phyloP scores from a whole-genome alignment of 306 rosid species.

The Abrus precatorius region DNA sequence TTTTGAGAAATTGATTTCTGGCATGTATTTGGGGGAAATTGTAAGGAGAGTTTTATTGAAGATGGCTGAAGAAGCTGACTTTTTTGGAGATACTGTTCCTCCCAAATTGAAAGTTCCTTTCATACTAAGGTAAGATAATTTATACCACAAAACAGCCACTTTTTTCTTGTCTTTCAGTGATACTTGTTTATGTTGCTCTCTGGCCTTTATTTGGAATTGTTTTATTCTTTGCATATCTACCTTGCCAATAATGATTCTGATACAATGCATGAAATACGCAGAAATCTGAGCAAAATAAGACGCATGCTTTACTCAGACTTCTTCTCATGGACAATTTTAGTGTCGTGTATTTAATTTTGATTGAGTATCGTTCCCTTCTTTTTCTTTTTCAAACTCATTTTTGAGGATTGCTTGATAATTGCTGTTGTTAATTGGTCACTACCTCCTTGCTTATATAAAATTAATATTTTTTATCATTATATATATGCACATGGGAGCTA shows the following conservation, averaged over 20 bases:
- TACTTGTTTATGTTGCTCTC: constrained; percentile 15
- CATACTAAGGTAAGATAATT: constrained; percentile 65
- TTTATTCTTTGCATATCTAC: constrained; percentile 3
- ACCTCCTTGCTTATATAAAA: not conserved
- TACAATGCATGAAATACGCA: not conserved
- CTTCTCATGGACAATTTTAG: constrained; percentile 3
- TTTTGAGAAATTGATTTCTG: constrained; percentile 89
- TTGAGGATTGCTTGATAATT: constrained; percentile 8
- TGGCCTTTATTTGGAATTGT: not conserved
- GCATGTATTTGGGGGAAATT: constrained; percentile 92
- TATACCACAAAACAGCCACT: not conserved
- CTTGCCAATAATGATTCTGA: constrained; percentile 14
- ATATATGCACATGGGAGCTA: too few relatives aligned
- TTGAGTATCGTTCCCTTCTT: not conserved
- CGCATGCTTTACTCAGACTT: not conserved
- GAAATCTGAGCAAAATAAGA: not conserved
- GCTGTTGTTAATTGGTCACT: not conserved
- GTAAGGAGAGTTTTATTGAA: constrained; percentile 74
- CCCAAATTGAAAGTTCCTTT: constrained; percentile 78
- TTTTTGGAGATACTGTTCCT: constrained; percentile 86
- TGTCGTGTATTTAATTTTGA: not conserved
- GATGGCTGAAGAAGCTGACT: constrained; percentile 88
- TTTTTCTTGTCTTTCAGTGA: not conserved
- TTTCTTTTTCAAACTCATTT: constrained; percentile 12
- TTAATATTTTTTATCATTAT: too few relatives aligned